Evolutionary conservation across 2,329 filamentous ascomycete genomes (phyloP).

Genomic region (Paecilomyces dactylethromorphus): DNA sequence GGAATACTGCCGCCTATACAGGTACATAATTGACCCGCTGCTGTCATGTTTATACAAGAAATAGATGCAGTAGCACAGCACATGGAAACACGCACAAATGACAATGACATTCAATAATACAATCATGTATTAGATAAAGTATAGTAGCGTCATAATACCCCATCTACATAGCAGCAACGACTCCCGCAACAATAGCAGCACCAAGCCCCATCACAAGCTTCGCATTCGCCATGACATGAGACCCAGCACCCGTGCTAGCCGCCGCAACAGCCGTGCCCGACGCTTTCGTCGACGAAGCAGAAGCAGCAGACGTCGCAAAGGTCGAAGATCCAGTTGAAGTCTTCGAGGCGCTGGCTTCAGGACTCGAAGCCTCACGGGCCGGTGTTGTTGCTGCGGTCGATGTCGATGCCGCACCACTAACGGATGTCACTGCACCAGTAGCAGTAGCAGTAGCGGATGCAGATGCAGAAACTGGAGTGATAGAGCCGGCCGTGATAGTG

Average conservation of each 20-base stretch:
- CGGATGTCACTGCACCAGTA: background rate
- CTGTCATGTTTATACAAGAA: no score
- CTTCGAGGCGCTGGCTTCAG: background rate
- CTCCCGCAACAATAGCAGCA: background rate
- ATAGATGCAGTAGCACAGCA: no score
- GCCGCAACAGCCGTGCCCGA: background rate
- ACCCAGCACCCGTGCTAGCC: background rate
- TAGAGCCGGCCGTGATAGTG: slow-evolving; percentile 14
- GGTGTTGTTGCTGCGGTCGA: background rate
- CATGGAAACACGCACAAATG: no score
- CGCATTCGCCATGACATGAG: background rate
- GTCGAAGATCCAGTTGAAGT: background rate
- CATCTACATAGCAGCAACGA: background rate
- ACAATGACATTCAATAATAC: no score
- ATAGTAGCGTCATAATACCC: no score
- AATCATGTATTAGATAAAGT: no score
- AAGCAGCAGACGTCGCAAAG: background rate
- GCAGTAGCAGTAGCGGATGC: slow-evolving; percentile 1
- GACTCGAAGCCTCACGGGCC: background rate
- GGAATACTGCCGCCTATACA: no score
- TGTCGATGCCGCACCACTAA: background rate
- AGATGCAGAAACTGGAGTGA: slow-evolving; percentile 4
- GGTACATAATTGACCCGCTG: no score
- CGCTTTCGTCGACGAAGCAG: background rate
- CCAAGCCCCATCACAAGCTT: background rate